These are phyloP conservation scores for Ceratonia siliqua DNA, from an alignment of 306 rosid genomes.

Conservation along the genomic window DNA sequence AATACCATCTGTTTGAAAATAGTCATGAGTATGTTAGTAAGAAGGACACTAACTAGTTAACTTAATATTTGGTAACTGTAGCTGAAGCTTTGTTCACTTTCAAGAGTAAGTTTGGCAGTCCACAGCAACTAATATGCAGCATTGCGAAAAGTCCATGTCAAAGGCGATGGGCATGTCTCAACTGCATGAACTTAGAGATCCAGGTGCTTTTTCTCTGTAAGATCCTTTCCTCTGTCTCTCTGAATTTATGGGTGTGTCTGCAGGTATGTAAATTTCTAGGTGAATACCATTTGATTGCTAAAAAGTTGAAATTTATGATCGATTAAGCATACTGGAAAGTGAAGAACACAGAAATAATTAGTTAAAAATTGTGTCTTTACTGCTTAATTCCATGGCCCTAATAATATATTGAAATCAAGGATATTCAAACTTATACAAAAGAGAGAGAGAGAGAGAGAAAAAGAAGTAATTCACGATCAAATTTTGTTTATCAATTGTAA, in stretches of 20 bases:
- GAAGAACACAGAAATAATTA: no score
- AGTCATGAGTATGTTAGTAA: not conserved
- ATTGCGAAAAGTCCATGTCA: slow-evolving; percentile 46
- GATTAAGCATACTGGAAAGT: not conserved
- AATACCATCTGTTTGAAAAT: not conserved
- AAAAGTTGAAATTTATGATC: not conserved
- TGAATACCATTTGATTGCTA: not conserved
- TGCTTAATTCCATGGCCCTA: not conserved
- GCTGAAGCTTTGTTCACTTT: slow-evolving; percentile 57
- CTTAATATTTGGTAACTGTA: slow-evolving; percentile 26
- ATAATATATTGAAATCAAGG: not conserved
- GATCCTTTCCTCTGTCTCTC: slow-evolving; percentile 46
- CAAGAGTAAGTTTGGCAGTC: slow-evolving; percentile 30
- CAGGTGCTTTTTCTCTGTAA: slow-evolving; percentile 56
- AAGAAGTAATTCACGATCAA: not conserved
- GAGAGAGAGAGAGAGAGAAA: not conserved
- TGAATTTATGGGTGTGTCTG: not conserved
- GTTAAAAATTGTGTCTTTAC: not conserved
- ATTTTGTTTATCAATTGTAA: not conserved
- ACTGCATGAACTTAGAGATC: slow-evolving; percentile 53
- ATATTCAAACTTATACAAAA: not conserved
- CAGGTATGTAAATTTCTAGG: not conserved
- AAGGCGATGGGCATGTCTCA: slow-evolving; percentile 41
- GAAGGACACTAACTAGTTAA: not conserved
- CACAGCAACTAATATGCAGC: slow-evolving; percentile 34